Evolutionary conservation across 306 rosid species (phyloP), one percentile per base, ranked within the genome.

Genomic region (Gastrolobium bilobum): DNA sequence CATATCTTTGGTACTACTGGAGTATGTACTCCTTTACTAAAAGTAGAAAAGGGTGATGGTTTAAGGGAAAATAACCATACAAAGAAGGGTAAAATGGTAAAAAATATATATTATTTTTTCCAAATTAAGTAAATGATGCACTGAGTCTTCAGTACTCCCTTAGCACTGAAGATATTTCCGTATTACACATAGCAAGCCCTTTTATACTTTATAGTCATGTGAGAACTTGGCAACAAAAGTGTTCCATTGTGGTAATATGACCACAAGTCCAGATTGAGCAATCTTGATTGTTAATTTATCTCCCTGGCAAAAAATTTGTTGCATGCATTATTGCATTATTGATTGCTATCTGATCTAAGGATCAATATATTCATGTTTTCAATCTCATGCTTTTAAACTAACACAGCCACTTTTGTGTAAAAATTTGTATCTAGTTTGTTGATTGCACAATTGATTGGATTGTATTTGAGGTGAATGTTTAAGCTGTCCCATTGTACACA

Each of bases 391-490:
- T 54, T 77, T 60, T 44, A 79, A 0, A 4, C 5, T 34, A 43
- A 69, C 35, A 29, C 63, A 33, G 9, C 20, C 42, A 72, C 54
- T 50, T 68, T 54, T 29, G 11, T 58, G 58, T 37, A 14, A 84
- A 39, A 79, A 42, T n/a, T 20, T 71, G 53, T 34, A 64, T 84
- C 66, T 69, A 46, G 5, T 80, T 37, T 84, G 70, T 61, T 50
- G 30, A 62, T 66, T 53, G 47, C 13, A 30, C 63, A 39, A 29
- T 43, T 68, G 54, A 40, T 71, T 66, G 74, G 57, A 60, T 59
- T 63, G 57, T 40, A 51, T 46, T 50, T 76, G 52, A 66, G 64
- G 57, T 54, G 34, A 56, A 69, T 70, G 60, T 52, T 78, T 52
- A 67, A 62, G 62, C 50, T 81, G 54, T 57, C 20, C 63, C 42